Conservation (phyloP, 495 filamentous ascomycete genomes). For the Lophiostoma macrostomum region DNA sequence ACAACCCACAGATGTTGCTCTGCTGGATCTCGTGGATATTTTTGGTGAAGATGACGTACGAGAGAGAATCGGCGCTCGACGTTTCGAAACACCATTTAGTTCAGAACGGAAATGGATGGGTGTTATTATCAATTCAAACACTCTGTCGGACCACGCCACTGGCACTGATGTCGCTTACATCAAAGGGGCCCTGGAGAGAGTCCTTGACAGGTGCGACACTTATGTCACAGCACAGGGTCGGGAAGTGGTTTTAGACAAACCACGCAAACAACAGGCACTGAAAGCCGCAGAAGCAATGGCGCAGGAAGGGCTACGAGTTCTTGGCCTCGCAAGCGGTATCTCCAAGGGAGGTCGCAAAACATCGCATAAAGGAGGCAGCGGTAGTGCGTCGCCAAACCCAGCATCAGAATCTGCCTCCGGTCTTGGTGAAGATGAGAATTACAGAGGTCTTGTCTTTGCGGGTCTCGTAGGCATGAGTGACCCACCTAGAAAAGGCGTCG, state of each 20-base stretch:
- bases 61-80: constrained; percentile 72
- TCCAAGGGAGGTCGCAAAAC: constrained; percentile 33
- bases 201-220: constrained; percentile 82
- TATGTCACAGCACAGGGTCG: constrained; percentile 85
- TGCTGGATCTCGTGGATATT: constrained; percentile 85
- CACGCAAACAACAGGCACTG: constrained; percentile 67
- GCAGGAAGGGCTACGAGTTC: constrained; percentile 80
- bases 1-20: constrained; percentile 93
- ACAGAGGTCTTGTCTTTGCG: constrained; percentile 80
- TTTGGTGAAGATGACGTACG: constrained; percentile 89
- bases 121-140: constrained; percentile 63
- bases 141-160: constrained; percentile 37
- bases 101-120: constrained; percentile 99
- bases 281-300: constrained; percentile 89
- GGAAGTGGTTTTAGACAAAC: constrained; percentile 81
- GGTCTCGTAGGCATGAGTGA: constrained; percentile 97
- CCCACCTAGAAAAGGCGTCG: constrained; percentile 84
- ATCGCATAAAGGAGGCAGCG: constrained; percentile 40
- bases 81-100: constrained; percentile 87
- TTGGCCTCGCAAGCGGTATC: constrained; percentile 85
- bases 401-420: neutral
- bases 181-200: constrained; percentile 88
- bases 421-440: constrained; percentile 65
- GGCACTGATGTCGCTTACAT: constrained; percentile 74
- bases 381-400: constrained; percentile 14